These are phyloP conservation scores for Eucalyptus shirleyi DNA, from an alignment of 345 rosid species.

Conservation along the genomic window DNA sequence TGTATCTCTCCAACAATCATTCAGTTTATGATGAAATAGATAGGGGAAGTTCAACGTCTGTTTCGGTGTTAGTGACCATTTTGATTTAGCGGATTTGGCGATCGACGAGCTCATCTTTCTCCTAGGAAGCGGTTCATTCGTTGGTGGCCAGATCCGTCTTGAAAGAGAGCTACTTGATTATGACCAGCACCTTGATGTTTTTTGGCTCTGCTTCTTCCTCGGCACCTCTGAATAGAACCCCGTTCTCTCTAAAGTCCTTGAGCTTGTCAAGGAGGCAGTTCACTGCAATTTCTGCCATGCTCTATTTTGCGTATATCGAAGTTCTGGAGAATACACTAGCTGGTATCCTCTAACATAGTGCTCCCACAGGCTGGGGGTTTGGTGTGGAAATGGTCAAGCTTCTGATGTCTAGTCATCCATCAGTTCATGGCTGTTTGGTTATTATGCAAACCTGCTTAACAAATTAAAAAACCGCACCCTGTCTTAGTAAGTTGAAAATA, in stretches of 20 bases:
- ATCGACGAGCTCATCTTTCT: no score
- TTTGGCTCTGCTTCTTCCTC: no score
- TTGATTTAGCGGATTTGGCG: no score
- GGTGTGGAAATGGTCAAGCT: not conserved
- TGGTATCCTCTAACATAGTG: not conserved
- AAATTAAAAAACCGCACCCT: not conserved
- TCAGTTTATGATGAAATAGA: no score
- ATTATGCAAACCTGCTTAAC: not conserved
- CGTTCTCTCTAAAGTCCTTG: not conserved
- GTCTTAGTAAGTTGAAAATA: not conserved
- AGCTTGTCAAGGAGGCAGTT: not conserved
- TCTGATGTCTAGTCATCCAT: not conserved
- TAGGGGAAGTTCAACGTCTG: no score
- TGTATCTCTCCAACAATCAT: no score
- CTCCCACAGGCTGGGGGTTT: not conserved
- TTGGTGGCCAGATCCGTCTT: no score
- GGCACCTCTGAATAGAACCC: not conserved
- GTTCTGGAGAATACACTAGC: not conserved
- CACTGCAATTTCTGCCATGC: not conserved
- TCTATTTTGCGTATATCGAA: not conserved
- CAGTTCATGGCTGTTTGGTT: not conserved
- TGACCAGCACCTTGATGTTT: no score
- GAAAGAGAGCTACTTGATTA: no score
- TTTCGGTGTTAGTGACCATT: no score
- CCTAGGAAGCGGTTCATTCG: no score